Base-by-base conservation (phyloP, 371 early-diverging fungal genomes). In the Umbelopsis sp. region DNA sequence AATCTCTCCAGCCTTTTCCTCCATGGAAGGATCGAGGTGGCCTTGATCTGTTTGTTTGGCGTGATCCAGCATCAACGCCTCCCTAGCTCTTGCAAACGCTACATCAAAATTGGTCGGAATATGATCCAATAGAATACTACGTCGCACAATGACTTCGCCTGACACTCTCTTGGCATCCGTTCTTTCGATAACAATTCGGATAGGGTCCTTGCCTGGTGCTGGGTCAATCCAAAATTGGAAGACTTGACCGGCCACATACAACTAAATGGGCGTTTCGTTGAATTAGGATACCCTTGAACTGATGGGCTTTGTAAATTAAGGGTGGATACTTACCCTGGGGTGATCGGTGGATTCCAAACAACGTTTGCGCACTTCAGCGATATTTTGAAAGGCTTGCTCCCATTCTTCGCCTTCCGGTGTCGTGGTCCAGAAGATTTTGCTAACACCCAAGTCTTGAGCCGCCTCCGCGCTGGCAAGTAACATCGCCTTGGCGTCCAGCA, bases 171-270 rank as follows among this genome's bases (percentile, higher is more conserved):
- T 44, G 44, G 79, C 72, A 38, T 67, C 74, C 50, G 82, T 77
- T 38, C 78, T 69, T 73, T 84, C 84, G 20, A 82, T 72, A 0
- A 79, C 78, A 63, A 84, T 81, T 6, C 84, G 76, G 0, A 80
- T 80, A 3, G 57, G 57, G 41, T 80, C 77, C 65, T 84, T 82
- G 50, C 70, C 72, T 4, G 79, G 80, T 14, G 73, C 77, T 32
- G 82, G 84, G 62, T 84, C 82, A 69, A 79, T 64, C 84, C 82
- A 84, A 64, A 84, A 84, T 63, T 84, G 84, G 66, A 77, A 84
- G 16, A 84, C 73, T 53, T 72, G 74, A 35, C 84, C 84, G 29
- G 80, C 84, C 24, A 84, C 82, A 64, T 80, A 84, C 10, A 84
- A 52, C 82, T 80, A 63, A 11, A 22, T 22, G 22, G 25, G 18